These are phyloP conservation scores for Fusarium nanum DNA, from an alignment of 2,329 filamentous ascomycete genomes.

Conservation along the genomic window DNA sequence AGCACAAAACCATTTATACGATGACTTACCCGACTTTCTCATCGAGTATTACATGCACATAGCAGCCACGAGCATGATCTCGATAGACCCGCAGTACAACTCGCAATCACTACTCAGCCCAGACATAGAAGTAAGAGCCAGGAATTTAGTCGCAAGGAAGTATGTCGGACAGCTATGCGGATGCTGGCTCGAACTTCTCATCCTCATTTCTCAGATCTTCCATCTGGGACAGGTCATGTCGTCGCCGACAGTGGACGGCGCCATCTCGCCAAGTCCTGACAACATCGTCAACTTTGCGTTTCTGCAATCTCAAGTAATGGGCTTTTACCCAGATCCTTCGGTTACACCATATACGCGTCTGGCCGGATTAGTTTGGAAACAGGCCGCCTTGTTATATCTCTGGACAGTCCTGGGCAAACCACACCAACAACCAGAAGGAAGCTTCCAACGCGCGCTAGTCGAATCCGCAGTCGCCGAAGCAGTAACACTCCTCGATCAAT, in stretches of 20 bases:
- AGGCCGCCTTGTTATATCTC: constrained; percentile 58
- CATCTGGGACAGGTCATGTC: constrained; percentile 57
- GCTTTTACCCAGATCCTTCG: constrained; percentile 52
- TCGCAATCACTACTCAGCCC: constrained; percentile 49
- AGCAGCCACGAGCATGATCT: constrained; percentile 60
- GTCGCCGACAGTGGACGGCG: constrained; percentile 47
- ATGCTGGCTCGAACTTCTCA: constrained; percentile 55
- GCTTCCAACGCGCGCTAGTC: constrained; percentile 44
- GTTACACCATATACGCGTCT: constrained; percentile 54
- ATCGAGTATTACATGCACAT: constrained; percentile 63
- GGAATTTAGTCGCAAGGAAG: constrained; percentile 44
- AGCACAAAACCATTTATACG: constrained; percentile 48
- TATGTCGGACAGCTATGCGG: constrained; percentile 55
- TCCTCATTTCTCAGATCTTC: constrained; percentile 55
- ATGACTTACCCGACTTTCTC: constrained; percentile 57
- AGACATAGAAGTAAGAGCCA: constrained; percentile 48
- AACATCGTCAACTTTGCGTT: constrained; percentile 58
- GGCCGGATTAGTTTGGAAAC: constrained; percentile 58
- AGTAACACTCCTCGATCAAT: constrained; percentile 47
- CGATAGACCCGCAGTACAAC: constrained; percentile 51
- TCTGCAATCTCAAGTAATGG: constrained; percentile 56
- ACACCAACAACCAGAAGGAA: constrained; percentile 33
- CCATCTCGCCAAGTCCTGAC: constrained; percentile 51
- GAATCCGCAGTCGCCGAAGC: constrained; percentile 48
- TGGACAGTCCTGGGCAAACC: constrained; percentile 51